Conservation (phyloP, 2,329 filamentous ascomycete species). For the Curvularia verruculosa region DNA sequence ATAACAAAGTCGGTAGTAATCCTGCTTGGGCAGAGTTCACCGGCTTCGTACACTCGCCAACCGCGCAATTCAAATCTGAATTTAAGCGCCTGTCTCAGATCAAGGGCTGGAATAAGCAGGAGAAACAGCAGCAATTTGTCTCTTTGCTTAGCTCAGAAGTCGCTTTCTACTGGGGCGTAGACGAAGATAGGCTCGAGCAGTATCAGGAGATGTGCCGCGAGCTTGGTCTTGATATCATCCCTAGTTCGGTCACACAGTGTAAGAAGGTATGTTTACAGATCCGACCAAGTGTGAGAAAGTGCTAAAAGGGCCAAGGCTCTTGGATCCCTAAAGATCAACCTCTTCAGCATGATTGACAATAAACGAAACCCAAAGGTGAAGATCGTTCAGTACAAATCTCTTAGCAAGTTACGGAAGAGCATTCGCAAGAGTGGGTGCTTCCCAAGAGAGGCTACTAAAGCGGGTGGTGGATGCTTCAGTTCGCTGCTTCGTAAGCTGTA, state of each 20-base stretch:
- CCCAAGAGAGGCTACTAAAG: slow-evolving; percentile 29
- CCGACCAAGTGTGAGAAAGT: neutral
- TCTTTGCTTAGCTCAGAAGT: slow-evolving; percentile 30
- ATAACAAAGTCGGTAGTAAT: slow-evolving; percentile 4
- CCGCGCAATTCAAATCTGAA: slow-evolving; percentile 26
- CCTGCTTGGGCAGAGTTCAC: slow-evolving; percentile 27
- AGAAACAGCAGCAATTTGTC: slow-evolving; percentile 7
- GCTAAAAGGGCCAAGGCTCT: slow-evolving; percentile 22
- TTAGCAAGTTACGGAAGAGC: slow-evolving; percentile 21
- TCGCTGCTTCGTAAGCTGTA: slow-evolving; percentile 18
- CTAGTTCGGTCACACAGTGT: slow-evolving; percentile 32
- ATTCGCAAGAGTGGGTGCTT: slow-evolving; percentile 24
- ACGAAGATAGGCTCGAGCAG: slow-evolving; percentile 21
- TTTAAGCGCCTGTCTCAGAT: slow-evolving; percentile 26
- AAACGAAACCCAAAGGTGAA: slow-evolving; percentile 25
- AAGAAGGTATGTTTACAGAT: slow-evolving; percentile 27
- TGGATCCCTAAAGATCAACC: slow-evolving; percentile 30
- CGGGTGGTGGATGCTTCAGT: slow-evolving; percentile 29
- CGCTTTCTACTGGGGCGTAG: slow-evolving; percentile 24
- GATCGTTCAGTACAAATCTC: slow-evolving; percentile 23
- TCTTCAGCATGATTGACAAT: slow-evolving; percentile 34
- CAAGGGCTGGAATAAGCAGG: slow-evolving; percentile 11
- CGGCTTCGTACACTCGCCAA: slow-evolving; percentile 23
- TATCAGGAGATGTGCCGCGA: slow-evolving; percentile 39
- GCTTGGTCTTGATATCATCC: slow-evolving; percentile 25